These are phyloP conservation scores for Leishmania braziliensis DNA, from an alignment of 208 protist species.

Conservation along the genomic window DNA sequence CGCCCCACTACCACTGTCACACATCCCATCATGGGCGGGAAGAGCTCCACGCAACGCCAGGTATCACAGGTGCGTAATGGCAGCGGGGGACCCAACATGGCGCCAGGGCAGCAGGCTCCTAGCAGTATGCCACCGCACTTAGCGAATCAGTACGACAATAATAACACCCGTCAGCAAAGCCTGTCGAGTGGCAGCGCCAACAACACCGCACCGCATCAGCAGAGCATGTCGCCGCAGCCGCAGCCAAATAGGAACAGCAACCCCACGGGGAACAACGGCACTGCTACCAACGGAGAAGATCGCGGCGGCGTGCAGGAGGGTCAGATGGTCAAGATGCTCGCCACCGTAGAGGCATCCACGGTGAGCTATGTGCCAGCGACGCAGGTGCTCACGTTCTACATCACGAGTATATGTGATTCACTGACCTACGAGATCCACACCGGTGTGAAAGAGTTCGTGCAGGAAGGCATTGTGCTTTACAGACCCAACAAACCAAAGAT, in stretches of 20 bases:
- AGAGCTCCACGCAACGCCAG: conserved; percentile 39
- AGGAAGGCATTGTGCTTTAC: conserved; percentile 71
- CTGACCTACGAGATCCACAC: conserved; percentile 92
- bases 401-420: conserved; percentile 69
- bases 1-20: background rate
- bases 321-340: conserved; percentile 92
- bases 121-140: conserved; percentile 70
- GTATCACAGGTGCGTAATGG: conserved; percentile 18
- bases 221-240: conserved; percentile 14
- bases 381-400: conserved; percentile 77
- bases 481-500: conserved; percentile 92
- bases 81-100: conserved; percentile 14
- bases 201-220: background rate
- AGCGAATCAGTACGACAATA: conserved; percentile 72
- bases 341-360: conserved; percentile 85
- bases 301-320: conserved; percentile 84
- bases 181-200: conserved; percentile 4
- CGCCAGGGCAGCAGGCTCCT: conserved; percentile 25
- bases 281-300: conserved; percentile 34
- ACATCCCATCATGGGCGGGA: conserved; percentile 31
- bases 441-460: conserved; percentile 87
- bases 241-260: conserved; percentile 32
- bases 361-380: conserved; percentile 70
- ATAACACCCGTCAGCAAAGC: conserved; percentile 31
- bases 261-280: conserved; percentile 28